phyloP scores from a whole-genome alignment of 495 filamentous ascomycete genomes.

The Neurospora sublineolata region DNA sequence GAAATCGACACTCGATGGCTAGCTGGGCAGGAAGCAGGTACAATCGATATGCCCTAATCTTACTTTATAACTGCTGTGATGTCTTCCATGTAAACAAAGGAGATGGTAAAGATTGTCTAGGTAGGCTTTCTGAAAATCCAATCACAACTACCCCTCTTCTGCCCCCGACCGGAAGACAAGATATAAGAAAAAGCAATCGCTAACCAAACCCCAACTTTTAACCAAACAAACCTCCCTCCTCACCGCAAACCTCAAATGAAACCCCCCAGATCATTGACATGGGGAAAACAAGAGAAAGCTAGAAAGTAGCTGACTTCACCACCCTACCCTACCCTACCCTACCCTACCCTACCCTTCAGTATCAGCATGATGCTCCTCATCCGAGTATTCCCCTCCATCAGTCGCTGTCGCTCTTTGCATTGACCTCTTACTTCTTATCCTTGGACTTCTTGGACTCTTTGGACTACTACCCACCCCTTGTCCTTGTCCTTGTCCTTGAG shows the following conservation, averaged over 20 bases:
- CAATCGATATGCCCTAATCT: neutral
- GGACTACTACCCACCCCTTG: neutral
- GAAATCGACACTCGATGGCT: neutral
- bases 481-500: conserved; percentile 4
- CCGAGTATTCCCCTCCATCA: neutral
- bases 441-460: neutral
- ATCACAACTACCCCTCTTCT: too few relatives aligned
- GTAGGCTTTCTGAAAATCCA: too few relatives aligned
- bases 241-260: neutral
- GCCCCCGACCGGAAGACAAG: too few relatives aligned
- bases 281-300: neutral
- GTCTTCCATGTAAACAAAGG: neutral
- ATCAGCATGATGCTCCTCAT: conserved; percentile 12
- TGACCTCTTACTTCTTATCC: neutral
- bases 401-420: neutral
- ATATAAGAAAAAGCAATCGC: neutral
- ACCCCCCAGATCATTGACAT: neutral
- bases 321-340: neutral
- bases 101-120: neutral
- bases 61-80: neutral
- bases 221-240: neutral
- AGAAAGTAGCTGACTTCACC: neutral
- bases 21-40: neutral
- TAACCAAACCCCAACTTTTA: neutral
- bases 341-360: conserved; percentile 2